A percentile compares a stretch with the other conserved stretches of the same genome.
phyloP scores from a whole-genome alignment of 1,139 yeast genomes.

The Ashbya aceris region DNA sequence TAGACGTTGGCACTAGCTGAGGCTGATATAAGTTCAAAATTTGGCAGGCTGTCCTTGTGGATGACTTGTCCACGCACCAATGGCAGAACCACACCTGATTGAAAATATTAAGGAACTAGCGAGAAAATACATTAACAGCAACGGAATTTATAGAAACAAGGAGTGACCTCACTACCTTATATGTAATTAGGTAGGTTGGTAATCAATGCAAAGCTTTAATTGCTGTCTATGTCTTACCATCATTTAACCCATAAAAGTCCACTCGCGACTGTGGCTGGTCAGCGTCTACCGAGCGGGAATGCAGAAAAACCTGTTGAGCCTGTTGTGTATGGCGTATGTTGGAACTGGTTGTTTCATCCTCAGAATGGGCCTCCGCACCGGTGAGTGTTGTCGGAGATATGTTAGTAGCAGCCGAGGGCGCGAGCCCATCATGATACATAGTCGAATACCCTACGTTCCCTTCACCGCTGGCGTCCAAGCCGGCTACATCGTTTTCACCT shows the following conservation, averaged over 20 bases:
- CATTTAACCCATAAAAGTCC: not conserved
- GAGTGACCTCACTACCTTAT: too few species aligned
- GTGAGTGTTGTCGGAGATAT: constrained; percentile 9
- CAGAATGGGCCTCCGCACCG: constrained; percentile 4
- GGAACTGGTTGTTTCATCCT: constrained; percentile 3
- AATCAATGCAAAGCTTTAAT: not conserved
- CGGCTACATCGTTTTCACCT: not conserved
- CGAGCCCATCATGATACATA: not conserved
- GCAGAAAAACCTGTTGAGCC: not conserved
- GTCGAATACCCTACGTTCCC: not conserved
- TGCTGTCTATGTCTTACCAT: not conserved
- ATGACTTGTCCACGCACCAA: too few species aligned
- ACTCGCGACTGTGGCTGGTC: not conserved
- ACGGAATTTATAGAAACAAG: too few species aligned
- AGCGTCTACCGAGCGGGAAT: not conserved
- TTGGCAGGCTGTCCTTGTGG: too few species aligned
- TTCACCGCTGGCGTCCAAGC: not conserved
- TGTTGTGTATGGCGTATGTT: not conserved
- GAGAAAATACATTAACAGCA: too few species aligned
- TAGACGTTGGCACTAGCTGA: too few species aligned
- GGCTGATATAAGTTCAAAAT: too few species aligned
- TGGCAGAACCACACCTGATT: too few species aligned
- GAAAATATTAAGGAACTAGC: too few species aligned
- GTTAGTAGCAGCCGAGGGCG: constrained; percentile 8
- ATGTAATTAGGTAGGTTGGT: too few species aligned